Base-by-base conservation (phyloP, 257 asterid species). In the Jaltomata sinuosa region DNA sequence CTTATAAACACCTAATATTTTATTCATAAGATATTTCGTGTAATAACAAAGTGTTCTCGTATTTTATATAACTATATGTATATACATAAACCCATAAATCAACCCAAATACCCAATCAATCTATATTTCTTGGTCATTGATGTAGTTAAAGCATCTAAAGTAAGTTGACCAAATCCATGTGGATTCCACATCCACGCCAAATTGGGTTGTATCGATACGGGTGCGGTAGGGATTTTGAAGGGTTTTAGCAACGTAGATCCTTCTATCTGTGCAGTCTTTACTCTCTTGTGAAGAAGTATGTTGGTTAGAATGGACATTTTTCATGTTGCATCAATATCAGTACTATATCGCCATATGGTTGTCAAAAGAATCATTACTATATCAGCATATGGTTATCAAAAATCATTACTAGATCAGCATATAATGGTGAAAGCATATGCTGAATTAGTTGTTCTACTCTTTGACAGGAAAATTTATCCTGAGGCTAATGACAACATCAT, bases 261-360 rank as follows among this genome's bases (percentile, higher is more conserved):
- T 68, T 68, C 34, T 21, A 38, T 71, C 32, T 45, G 11, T 0
- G 61, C 61, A 76, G 0, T 76, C 40, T 47, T 76, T 15, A 25
- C 55, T 25, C 38, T 74, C 81, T 76, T 25, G 81, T 47, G 81
- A 74, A 40, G 36, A 71, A 74, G 22, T 74, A 76, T 47, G 27
- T 47, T 74, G 0, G 54, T 77, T 77, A 49, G 82, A 47, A 77
- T 8, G 25, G 0, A 25, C 45, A 4, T 29, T 77, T 77, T 27
- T 77, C 62, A 49, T 77, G 62, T 77, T 49, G 57, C 27, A 27
- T 49, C 61, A 49, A 4, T 16, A 49, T 77, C 21, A 5, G 14
- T 14, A 25, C 40, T 12, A 64, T 15, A 29, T 29, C 72, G 29
- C 40, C 40, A 29, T 64, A 12, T 38, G 42, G 6, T 38, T 38